Conservation (phyloP, 2,329 filamentous ascomycete species). For the Xylaria sp. region DNA sequence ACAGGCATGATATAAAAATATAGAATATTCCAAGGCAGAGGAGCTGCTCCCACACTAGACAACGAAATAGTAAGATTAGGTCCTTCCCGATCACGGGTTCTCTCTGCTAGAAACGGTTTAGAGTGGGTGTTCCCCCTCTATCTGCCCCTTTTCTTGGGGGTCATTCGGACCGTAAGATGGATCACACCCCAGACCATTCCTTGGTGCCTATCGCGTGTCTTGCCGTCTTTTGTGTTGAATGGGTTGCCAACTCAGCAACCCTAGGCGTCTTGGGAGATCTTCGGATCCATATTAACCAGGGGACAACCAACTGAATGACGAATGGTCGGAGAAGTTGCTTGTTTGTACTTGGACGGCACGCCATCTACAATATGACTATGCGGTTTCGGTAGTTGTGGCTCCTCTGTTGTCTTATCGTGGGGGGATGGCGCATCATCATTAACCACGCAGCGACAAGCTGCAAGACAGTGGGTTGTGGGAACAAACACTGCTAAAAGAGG, state of each 20-base stretch:
- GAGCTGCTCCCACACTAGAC: neutral
- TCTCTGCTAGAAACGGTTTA: slow-evolving; percentile 15
- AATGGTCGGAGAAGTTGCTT: neutral
- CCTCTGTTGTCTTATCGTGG: neutral
- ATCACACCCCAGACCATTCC: neutral
- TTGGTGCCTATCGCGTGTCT: slow-evolving; percentile 5
- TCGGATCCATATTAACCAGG: slow-evolving; percentile 1
- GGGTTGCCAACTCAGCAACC: slow-evolving; percentile 8
- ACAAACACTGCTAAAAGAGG: slow-evolving; percentile 2
- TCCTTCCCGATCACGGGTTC: slow-evolving; percentile 1
- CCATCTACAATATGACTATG: neutral
- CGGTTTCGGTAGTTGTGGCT: neutral
- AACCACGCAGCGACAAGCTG: slow-evolving; percentile 1
- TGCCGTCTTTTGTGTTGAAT: slow-evolving; percentile 6
- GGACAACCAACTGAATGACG: neutral
- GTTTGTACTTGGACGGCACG: neutral
- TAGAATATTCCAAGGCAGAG: neutral
- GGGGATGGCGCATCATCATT: neutral
- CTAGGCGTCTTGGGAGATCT: slow-evolving; percentile 1
- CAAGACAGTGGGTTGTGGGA: slow-evolving; percentile 9
- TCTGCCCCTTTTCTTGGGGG: slow-evolving; percentile 17
- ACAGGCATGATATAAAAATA: neutral
- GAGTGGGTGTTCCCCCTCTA: slow-evolving; percentile 4
- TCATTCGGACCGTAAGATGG: slow-evolving; percentile 14
- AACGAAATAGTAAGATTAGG: neutral